Base-by-base conservation (phyloP, 2,329 filamentous ascomycete species). In the Sclerotiophoma versabilis region DNA sequence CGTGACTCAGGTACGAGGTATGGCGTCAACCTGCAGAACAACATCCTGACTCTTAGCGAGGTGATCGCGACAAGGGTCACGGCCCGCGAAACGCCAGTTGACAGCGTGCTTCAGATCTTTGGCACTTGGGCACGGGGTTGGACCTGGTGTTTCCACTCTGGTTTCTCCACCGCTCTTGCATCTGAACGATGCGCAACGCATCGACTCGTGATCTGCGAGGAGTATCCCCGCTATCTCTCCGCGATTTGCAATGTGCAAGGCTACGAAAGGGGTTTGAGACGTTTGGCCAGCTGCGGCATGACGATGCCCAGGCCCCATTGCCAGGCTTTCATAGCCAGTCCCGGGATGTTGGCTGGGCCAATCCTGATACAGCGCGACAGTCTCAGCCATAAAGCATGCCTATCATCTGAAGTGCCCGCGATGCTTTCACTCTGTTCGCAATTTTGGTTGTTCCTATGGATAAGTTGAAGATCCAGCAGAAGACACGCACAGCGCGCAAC, bases 401-500 rank as follows among this genome's bases (percentile, higher is more conserved):
- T 48, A 50, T 54, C n/a, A 42, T 54, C 59, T 58, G 53, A 54
- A 57, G 15, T 38, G 51, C 47, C 33, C 42, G 58, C 38, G 38
- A 56, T 32, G 32, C 49, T 42, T 26, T 14, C 30, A 25, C 46
- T 46, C 37, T 56, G 50, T 56, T 54, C 32, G 32, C 34, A 56
- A 25, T 49, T 56, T 32, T 46, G 36, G 49, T 37, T 19, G 37
- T 27, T 43, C 4, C 37, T 39, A 75, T 75, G 72, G 71, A 75
- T 56, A 72, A 63, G 45, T 57, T 73, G 25, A 72, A 69, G 62
- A 50, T 59, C 15, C 51, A 44, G 19, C 51, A 54, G 34, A 72
- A 72, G 64, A 64, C 71, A 57, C 64, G 68, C 45, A 65, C 69
- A 20, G 71, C 72, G 43, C 71, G 71, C 60, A 73, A 72, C 50